Conservation (phyloP, 805 yeast genomes). For the Vanderwaltozyma polyspora region DNA sequence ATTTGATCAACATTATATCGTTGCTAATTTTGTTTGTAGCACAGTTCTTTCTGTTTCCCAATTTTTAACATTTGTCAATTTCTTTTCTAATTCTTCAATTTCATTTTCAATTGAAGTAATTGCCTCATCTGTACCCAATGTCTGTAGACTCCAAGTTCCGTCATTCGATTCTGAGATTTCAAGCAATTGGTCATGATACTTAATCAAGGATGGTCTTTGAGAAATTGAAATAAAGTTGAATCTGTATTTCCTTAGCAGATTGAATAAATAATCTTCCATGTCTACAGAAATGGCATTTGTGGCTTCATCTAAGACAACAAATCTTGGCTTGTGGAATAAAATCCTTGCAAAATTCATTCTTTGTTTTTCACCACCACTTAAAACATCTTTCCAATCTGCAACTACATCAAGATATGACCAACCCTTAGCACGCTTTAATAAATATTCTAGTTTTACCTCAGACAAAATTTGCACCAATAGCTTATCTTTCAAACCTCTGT, state of each 20-base stretch:
- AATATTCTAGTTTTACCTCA: conserved; percentile 72
- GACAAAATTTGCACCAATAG: conserved; percentile 54
- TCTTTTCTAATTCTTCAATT: conserved; percentile 51
- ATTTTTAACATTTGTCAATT: conserved; percentile 45
- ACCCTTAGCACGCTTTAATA: conserved; percentile 53
- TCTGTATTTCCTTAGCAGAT: conserved; percentile 52
- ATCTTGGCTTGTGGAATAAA: conserved; percentile 66
- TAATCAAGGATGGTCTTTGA: conserved; percentile 73
- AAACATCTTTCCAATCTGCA: conserved; percentile 79
- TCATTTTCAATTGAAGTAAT: conserved; percentile 63
- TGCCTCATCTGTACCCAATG: conserved; percentile 54
- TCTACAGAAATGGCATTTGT: conserved; percentile 87
- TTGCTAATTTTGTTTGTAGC: conserved; percentile 32
- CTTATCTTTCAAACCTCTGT: conserved; percentile 58
- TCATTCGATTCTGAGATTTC: conserved; percentile 51
- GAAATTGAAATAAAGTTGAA: conserved; percentile 74
- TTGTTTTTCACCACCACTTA: conserved; percentile 95
- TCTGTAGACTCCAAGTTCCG: conserved; percentile 48
- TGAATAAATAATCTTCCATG: conserved; percentile 79
- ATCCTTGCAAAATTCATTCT: conserved; percentile 81
- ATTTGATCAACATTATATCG: conserved; percentile 16
- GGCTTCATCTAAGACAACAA: conserved; percentile 84
- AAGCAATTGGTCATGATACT: conserved; percentile 69
- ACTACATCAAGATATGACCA: conserved; percentile 33
- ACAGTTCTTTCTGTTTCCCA: conserved; percentile 52